Base-by-base conservation (phyloP, 192 early-diverging fungal species). In the Coemansia sp. region DNA sequence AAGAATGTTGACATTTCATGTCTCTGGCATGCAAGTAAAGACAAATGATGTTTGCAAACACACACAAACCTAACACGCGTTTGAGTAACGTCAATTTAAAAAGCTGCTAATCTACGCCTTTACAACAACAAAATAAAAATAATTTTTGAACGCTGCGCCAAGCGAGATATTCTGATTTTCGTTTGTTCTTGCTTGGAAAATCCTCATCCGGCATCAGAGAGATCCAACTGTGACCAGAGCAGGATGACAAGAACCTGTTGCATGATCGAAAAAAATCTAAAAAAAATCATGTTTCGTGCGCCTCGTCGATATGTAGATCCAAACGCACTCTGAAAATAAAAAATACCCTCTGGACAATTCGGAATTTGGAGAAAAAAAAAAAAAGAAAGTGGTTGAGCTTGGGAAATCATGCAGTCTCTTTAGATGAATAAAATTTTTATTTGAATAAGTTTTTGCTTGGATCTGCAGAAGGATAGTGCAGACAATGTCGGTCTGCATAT, bases 321-420 rank as follows among this genome's bases (percentile, higher is more conserved):
- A 5, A 45, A 16, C 42, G 42, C 14, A 12, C 42, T 3, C 42
- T 45, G 17, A 12, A 45, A 38, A 38, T 10, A 10, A 38, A 38
- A 6, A 38, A 38, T 6, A 38, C 36, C 0, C 1, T 12, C 36
- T 38, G 11, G 36, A 10, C 50, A 51, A 51, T 7, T 51, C 6
- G n/a, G 22, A 17, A 7, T n/a, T 2, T n/a, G 17, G 50, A 25
- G 6, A 51, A 54, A 22, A n/a, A 51, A 54, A 20, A 7, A 54
- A 54, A 22, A 54, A 29, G 51, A 29, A 54, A 54, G 51, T 12
- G 51, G 51, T 54, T 54, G 42, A 16, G 42, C 42, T 16, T 45
- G 42, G 42, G 42, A 45, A 45, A 45, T 45, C 42, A 45, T 12
- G 42, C 42, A 3, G 42, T 45, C 22, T 5, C 0, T 54, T 54